Percentiles rank a stretch among this genome's conserved stretches.
phyloP scores from a whole-genome alignment of 345 rosid species.

The Pelargonium nanum region DNA sequence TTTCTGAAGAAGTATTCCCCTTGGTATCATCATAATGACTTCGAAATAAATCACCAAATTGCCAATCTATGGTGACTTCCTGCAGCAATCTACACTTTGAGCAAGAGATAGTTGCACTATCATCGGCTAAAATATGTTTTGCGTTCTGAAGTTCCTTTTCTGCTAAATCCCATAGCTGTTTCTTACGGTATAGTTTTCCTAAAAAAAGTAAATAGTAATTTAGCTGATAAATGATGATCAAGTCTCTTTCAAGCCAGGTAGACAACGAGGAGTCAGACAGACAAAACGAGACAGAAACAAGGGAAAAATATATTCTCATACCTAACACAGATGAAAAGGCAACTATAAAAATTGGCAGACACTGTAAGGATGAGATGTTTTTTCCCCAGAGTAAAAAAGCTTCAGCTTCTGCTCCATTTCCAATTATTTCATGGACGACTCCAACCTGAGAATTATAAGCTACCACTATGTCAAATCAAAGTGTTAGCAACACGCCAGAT shows the following conservation, averaged over 20 bases:
- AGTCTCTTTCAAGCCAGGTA: slow-evolving; percentile 11
- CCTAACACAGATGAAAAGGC: slow-evolving; percentile 76
- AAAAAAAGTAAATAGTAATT: slow-evolving; percentile 5
- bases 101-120: slow-evolving; percentile 34
- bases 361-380: slow-evolving; percentile 47
- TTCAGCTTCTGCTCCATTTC: slow-evolving; percentile 77
- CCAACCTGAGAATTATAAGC: slow-evolving; percentile 48
- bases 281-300: slow-evolving; percentile 3
- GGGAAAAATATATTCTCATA: slow-evolving; percentile 15
- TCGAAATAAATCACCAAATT: slow-evolving; percentile 60
- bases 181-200: slow-evolving; percentile 69
- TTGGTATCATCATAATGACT: slow-evolving; percentile 20
- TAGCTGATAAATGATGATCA: neutral
- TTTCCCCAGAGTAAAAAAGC: slow-evolving; percentile 68
- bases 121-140: slow-evolving; percentile 34
- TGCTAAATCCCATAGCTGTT: slow-evolving; percentile 50
- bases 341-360: slow-evolving; percentile 47
- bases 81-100: slow-evolving; percentile 53
- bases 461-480: neutral
- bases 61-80: slow-evolving; percentile 49
- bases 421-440: slow-evolving; percentile 53
- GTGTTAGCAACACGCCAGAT: slow-evolving; percentile 5
- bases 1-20: slow-evolving; percentile 23
- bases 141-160: slow-evolving; percentile 59
- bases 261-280: neutral